Evolutionary conservation across 2,329 filamentous ascomycete species (phyloP), one percentile per base, ranked within the genome.

Genomic region (Cercospora beticola): DNA sequence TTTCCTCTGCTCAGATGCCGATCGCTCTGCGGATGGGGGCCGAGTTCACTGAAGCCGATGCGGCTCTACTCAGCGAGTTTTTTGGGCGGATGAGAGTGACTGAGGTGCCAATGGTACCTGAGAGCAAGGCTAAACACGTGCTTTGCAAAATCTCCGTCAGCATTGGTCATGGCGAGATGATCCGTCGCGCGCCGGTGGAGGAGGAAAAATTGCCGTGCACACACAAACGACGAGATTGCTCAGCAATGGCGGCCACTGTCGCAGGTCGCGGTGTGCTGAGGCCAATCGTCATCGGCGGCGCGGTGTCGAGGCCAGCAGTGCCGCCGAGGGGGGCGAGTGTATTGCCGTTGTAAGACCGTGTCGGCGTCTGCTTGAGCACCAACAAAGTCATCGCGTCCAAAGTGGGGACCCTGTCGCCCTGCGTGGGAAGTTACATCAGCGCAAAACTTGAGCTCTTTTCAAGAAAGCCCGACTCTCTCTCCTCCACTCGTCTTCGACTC

Each of bases 71-170:
- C 40, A 40, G 59, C 59, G 23, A 14, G 21, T 9, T 18, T 9
- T 23, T 12, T 30, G 26, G 23, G 49, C 49, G 49, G 49, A 56
- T 30, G 30, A 56, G 49, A 28, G 23, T 56, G 21, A 16, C 23
- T 12, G 43, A 52, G 21, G 5, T 62, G 18, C 60, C n/a, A 21
- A 28, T 21, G 21, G 60, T 33, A 63, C 28, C 31, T 18, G 62
- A 56, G 62, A 56, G 62, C 61, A 43, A 63, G 61, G 43, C 30
- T 64, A 6, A 16, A 57, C 31, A 64, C 36, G 49, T 18, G 26
- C 26, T 31, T 18, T 59, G 31, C 28, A 23, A 59, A 36, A 36
- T 59, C 26, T 66, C 64, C 59, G 64, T 66, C 64, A 66, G 64
- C 64, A 54, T 62, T 62, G 59, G 46, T 64, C 46, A 64, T 57